phyloP scores from a whole-genome alignment of 108 stramenopile species.

The Nannochloropsis gaditana region DNA sequence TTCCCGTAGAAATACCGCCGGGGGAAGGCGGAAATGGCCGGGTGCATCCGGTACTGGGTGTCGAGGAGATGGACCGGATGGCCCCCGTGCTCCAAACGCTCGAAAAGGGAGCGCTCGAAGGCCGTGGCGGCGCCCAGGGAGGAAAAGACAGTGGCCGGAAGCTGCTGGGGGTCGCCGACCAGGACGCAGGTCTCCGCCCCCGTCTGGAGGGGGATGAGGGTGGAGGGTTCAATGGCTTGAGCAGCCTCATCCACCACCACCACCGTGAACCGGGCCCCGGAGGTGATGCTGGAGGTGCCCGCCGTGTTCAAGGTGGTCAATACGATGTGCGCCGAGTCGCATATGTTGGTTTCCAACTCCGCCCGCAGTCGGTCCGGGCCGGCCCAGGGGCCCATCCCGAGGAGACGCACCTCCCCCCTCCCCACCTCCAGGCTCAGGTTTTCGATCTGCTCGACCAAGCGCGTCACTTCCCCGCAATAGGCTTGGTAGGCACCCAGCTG shows the following conservation, averaged over 20 bases:
- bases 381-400: not conserved
- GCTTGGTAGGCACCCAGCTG: not conserved
- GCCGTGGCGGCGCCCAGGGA: constrained; percentile 59
- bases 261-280: constrained; percentile 72
- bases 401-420: not conserved
- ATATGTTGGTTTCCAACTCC: constrained; percentile 34
- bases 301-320: constrained; percentile 91
- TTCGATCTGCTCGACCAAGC: constrained; percentile 40
- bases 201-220: constrained; percentile 80
- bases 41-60: constrained; percentile 96
- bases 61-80: constrained; percentile 84
- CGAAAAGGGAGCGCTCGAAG: constrained; percentile 89
- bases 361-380: not conserved
- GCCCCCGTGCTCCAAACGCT: constrained; percentile 84
- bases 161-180: constrained; percentile 94
- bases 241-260: constrained; percentile 98
- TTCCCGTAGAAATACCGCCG: constrained; percentile 47
- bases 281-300: constrained; percentile 70
- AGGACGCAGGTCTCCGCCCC: constrained; percentile 49
- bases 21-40: constrained; percentile 84
- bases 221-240: constrained; percentile 89
- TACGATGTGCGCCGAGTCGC: constrained; percentile 84
- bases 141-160: constrained; percentile 94
- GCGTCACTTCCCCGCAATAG: constrained; percentile 13
- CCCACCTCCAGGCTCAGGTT: constrained; percentile 3